Base-by-base conservation (phyloP, 257 asterid species). In the Solanum pennellii region DNA sequence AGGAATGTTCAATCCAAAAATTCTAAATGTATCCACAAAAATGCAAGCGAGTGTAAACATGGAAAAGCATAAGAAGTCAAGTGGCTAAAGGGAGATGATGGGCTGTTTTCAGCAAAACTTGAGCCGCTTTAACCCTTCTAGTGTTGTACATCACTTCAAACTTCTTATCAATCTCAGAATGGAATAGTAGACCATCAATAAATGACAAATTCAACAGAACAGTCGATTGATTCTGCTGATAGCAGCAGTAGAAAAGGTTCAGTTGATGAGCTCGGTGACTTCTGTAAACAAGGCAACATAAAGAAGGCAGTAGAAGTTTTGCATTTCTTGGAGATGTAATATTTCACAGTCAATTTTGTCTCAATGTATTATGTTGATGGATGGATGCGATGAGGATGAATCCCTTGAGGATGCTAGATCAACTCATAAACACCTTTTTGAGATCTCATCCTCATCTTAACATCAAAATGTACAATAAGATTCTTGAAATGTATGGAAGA, bases 401-500 rank as follows among this genome's bases (percentile, higher is more conserved):
- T 94, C 96, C 84, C 86, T 93, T 47, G 92, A 89, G 33, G 92
- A 92, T 89, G 98, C 96, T 16, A 95, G 91, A 90, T 87, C 88
- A 59, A 91, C 94, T 73, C 98, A 95, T 56, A 75, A 88, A n/a
- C 94, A 94, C 91, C 89, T 94, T 96, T 27, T 15, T 90, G 86
- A 93, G 91, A 83, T 91, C 95, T 29, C 82, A 31, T 56, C 86
- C 87, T 44, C 83, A 91, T 88, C 91, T 90, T 73, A 95, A 95
- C 87, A 86, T 93, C 83, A 89, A 92, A 88, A 91, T 87, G 16
- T 87, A 87, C 83, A 95, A 96, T 89, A 89, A 85, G 88, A 93
- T 95, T 88, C 92, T 95, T 20, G 96, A 96, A 89, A 94, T 94
- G 98, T 93, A 94, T 88, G 90, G 87, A 0, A 92, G 86, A 18